Evolutionary conservation across 2,329 filamentous ascomycete genomes (phyloP), one percentile per base, ranked within the genome.

Genomic region (Dactylella cylindrospora): DNA sequence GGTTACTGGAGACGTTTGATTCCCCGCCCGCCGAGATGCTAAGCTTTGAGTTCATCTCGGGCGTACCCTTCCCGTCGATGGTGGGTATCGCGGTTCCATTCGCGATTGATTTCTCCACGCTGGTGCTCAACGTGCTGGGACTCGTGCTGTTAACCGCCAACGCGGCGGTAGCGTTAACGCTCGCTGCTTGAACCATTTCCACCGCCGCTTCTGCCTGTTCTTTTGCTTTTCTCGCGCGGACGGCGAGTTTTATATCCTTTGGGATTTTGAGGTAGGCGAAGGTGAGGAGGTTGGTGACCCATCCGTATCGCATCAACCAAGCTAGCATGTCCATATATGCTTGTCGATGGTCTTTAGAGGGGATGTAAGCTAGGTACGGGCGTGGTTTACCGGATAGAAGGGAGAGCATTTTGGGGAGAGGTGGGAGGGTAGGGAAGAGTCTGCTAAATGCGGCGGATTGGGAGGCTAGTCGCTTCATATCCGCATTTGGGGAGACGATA

Each of bases 221-320:
- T 47, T 50, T 70, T 45, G 66, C 67, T n/a, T 62, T 49, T 6
- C 49, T 49, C n/a, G 53, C 66, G 41, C 68, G 71, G 2, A 94
- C 89, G 66, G 88, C 84, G 69, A 86, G 84, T 68, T 93, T 84
- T 65, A 95, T 86, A 70, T 91, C 85, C 2, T 62, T 62, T 2
- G 57, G 49, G 86, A 93, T 86, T 43, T 91, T 82, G 35, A 97
- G 83, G 77, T 93, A 95, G 9, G 86, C 88, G 72, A 94, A 96
- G 0, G 89, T 93, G 65, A 90, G 87, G 4, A 98, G 79, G 72
- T 96, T 90, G 0, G 88, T 95, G 0, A 96, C 90, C 87, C 93
- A 95, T 10, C 89, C 90, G 39, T 89, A 86, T 32, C 90, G 84
- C 76, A 97, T 83, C 6, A 98, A 80, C 89, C 91, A 98, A 17